A percentile compares a stretch with the other conserved stretches of the same genome.
These are phyloP conservation scores for Aspergillus heteromorphus DNA, from an alignment of 495 filamentous ascomycete species.

Conservation along the genomic window DNA sequence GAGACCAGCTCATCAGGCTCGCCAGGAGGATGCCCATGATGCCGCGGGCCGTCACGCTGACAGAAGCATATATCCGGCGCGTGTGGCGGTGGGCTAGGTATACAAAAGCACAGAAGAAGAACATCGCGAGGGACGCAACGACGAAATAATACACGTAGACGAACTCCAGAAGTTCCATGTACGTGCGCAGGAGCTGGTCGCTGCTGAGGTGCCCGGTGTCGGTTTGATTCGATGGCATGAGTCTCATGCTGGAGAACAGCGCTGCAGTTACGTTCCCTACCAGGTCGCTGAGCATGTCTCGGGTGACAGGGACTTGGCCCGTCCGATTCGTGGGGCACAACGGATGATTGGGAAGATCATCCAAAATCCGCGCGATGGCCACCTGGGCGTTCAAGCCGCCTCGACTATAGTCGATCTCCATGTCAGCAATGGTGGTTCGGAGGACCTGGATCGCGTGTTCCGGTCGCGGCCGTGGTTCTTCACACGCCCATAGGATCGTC, in stretches of 20 bases:
- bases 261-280: conserved; percentile 40
- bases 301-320: conserved; percentile 17
- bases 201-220: conserved; percentile 27
- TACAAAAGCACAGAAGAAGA: conserved; percentile 30
- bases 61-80: conserved; percentile 10
- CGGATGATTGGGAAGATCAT: conserved; percentile 25
- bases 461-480: conserved; percentile 29
- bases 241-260: conserved; percentile 39
- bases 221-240: conserved; percentile 26
- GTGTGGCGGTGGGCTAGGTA: conserved; percentile 26
- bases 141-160: conserved; percentile 41
- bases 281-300: conserved; percentile 26
- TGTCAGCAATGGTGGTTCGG: conserved; percentile 35
- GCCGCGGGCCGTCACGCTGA: conserved; percentile 27
- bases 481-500: conserved; percentile 37
- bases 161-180: conserved; percentile 36
- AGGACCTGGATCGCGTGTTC: conserved; percentile 27
- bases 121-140: conserved; percentile 32
- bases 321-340: conserved; percentile 23
- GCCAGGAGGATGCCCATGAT: conserved; percentile 25
- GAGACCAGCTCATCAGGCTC: conserved; percentile 26
- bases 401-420: conserved; percentile 38
- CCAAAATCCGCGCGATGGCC: conserved; percentile 29
- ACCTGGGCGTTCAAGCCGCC: conserved; percentile 30
- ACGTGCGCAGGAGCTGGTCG: conserved; percentile 31